phyloP scores from a whole-genome alignment of 2,329 filamentous ascomycete species.

The Penicillium fuscoglaucum region DNA sequence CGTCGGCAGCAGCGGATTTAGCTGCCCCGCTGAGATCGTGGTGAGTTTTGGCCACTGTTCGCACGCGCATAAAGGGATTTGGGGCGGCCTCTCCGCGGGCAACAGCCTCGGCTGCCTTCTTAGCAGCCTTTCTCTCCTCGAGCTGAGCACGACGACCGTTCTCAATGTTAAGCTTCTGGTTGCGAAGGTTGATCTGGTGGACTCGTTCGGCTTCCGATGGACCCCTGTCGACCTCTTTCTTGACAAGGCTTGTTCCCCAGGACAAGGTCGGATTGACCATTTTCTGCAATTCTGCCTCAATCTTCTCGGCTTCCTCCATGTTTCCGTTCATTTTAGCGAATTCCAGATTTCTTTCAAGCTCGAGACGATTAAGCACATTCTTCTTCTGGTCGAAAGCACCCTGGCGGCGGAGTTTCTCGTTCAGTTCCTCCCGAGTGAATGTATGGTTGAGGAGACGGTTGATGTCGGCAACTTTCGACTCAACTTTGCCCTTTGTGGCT shows the following conservation, averaged over 20 bases:
- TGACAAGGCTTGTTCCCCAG: conserved; percentile 67
- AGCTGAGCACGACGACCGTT: conserved; percentile 88
- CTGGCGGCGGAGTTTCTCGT: conserved; percentile 72
- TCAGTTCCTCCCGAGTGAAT: conserved; percentile 82
- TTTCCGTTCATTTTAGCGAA: conserved; percentile 67
- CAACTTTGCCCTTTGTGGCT: conserved; percentile 69
- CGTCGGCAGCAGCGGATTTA: conserved; percentile 32
- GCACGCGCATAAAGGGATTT: conserved; percentile 59
- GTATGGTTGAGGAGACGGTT: conserved; percentile 73
- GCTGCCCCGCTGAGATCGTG: conserved; percentile 54
- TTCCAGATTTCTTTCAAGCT: conserved; percentile 64
- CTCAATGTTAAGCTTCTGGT: conserved; percentile 81
- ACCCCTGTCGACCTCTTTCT: conserved; percentile 55
- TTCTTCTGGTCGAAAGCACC: conserved; percentile 66
- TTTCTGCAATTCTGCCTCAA: conserved; percentile 52
- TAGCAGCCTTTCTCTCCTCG: conserved; percentile 68
- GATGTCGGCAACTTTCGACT: conserved; percentile 76
- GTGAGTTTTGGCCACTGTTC: conserved; percentile 67
- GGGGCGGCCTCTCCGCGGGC: conserved; percentile 63
- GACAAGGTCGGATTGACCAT: conserved; percentile 63
- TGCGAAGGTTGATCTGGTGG: conserved; percentile 78
- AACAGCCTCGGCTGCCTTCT: conserved; percentile 61
- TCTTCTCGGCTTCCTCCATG: conserved; percentile 53
- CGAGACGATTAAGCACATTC: conserved; percentile 66
- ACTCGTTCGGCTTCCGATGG: conserved; percentile 74